Evolutionary conservation across 2,329 filamentous ascomycete genomes (phyloP).

Genomic region (Paracoccidioides brasiliensis): DNA sequence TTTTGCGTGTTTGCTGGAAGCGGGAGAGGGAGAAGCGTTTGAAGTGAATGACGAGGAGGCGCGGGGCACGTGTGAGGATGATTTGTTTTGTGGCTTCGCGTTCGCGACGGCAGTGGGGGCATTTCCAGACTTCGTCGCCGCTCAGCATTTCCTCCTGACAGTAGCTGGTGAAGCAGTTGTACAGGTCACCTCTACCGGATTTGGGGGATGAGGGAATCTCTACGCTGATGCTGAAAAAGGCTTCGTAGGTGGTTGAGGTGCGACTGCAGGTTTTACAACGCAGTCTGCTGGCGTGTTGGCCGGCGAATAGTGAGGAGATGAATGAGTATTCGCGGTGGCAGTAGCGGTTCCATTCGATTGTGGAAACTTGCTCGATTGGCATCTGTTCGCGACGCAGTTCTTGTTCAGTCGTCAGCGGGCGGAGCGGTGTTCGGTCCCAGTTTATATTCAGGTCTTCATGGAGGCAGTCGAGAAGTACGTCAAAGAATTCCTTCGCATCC

Average conservation of each 20-base stretch:
- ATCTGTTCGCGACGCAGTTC: conserved; percentile 49
- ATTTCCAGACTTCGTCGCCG: conserved; percentile 57
- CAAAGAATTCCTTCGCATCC: conserved; percentile 81
- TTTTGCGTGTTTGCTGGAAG: conserved; percentile 49
- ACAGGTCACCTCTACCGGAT: conserved; percentile 45
- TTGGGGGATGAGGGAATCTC: conserved; percentile 49
- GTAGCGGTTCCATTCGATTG: conserved; percentile 62
- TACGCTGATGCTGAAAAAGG: conserved; percentile 58
- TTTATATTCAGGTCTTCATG: conserved; percentile 73
- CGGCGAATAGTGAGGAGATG: conserved; percentile 66
- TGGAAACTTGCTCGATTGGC: conserved; percentile 51
- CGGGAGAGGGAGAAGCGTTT: conserved; percentile 53
- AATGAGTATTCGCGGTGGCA: conserved; percentile 58
- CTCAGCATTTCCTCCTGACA: conserved; percentile 54
- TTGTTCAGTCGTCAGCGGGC: conserved; percentile 45
- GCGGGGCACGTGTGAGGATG: conserved; percentile 64
- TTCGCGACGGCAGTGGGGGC: conserved; percentile 58
- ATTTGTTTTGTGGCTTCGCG: conserved; percentile 57
- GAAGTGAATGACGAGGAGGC: conserved; percentile 65
- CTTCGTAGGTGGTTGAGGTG: conserved; percentile 54
- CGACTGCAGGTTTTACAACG: conserved; percentile 48
- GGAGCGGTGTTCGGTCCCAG: conserved; percentile 46
- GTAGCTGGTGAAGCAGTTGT: conserved; percentile 58
- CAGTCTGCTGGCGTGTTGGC: conserved; percentile 50
- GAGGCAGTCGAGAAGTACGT: conserved; percentile 66